Evolutionary conservation across 805 yeast genomes (phyloP).

Genomic region (Pichia nakasei): DNA sequence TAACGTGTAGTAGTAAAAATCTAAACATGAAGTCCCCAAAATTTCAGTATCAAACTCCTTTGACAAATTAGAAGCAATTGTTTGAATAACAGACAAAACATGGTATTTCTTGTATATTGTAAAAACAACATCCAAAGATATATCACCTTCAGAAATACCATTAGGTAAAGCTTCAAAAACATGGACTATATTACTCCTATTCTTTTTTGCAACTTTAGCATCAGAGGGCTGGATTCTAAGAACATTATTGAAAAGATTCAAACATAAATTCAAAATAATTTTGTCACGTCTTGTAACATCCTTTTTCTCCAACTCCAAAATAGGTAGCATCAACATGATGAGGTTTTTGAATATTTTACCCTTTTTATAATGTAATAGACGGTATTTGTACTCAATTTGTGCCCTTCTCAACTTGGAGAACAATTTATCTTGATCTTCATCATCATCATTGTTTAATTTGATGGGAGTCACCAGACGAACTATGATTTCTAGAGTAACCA

Average conservation of each 20-base stretch:
- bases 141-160: constrained; percentile 55
- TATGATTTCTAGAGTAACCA: constrained; percentile 67
- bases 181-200: constrained; percentile 17
- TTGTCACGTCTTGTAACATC: constrained; percentile 66
- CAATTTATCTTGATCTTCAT: constrained; percentile 50
- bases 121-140: constrained; percentile 52
- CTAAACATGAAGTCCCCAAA: constrained; percentile 57
- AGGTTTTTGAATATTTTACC: constrained; percentile 64
- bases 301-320: constrained; percentile 38
- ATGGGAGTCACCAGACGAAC: constrained; percentile 86
- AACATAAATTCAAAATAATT: constrained; percentile 59
- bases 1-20: constrained; percentile 55
- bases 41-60: constrained; percentile 52
- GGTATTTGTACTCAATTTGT: constrained; percentile 65
- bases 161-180: constrained; percentile 40
- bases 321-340: constrained; percentile 57
- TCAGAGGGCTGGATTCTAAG: constrained; percentile 67
- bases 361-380: constrained; percentile 44
- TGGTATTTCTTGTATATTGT: constrained; percentile 55
- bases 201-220: constrained; percentile 28
- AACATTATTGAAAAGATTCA: constrained; percentile 72
- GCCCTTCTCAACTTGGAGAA: constrained; percentile 55
- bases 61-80: constrained; percentile 58
- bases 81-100: constrained; percentile 64
- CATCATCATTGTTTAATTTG: constrained; percentile 43